phyloP scores from a whole-genome alignment of 2,329 filamentous ascomycete species.

The Stemphylium vesicarium region DNA sequence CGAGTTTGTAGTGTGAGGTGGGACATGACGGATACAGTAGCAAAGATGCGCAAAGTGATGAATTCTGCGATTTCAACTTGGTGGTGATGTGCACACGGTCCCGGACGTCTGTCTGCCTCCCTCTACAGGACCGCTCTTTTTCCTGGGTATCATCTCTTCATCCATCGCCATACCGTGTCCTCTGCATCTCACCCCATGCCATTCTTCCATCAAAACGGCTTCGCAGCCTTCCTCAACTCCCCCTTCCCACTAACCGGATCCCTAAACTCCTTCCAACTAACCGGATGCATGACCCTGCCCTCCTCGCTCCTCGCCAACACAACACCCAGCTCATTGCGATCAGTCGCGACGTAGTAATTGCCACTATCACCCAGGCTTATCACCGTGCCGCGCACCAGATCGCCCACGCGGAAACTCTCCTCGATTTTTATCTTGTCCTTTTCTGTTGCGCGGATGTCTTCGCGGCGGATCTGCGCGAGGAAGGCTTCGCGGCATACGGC shows the following conservation, averaged over 20 bases:
- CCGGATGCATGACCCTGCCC: constrained; percentile 88
- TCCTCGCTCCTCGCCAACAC: constrained; percentile 89
- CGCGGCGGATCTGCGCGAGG: constrained; percentile 82
- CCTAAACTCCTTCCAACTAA: constrained; percentile 94
- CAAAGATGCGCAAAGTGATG: no score
- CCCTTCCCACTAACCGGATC: constrained; percentile 78
- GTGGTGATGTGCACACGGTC: no score
- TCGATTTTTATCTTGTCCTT: constrained; percentile 93
- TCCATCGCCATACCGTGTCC: not conserved
- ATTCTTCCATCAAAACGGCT: constrained; percentile 66
- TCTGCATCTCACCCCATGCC: no score
- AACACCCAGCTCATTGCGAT: constrained; percentile 88
- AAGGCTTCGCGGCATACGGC: constrained; percentile 78
- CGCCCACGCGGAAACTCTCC: constrained; percentile 89
- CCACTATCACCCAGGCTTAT: constrained; percentile 92
- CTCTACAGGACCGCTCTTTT: no score
- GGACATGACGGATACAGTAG: no score
- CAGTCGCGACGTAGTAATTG: constrained; percentile 94
- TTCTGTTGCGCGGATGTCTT: constrained; percentile 93
- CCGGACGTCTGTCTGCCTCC: no score
- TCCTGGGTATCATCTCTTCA: not conserved
- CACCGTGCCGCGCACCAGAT: constrained; percentile 86
- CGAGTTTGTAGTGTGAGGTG: no score
- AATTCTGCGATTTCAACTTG: no score
- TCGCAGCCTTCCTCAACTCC: constrained; percentile 90